Base-by-base conservation (phyloP, 257 asterid genomes). In the Solanum etuberosum region DNA sequence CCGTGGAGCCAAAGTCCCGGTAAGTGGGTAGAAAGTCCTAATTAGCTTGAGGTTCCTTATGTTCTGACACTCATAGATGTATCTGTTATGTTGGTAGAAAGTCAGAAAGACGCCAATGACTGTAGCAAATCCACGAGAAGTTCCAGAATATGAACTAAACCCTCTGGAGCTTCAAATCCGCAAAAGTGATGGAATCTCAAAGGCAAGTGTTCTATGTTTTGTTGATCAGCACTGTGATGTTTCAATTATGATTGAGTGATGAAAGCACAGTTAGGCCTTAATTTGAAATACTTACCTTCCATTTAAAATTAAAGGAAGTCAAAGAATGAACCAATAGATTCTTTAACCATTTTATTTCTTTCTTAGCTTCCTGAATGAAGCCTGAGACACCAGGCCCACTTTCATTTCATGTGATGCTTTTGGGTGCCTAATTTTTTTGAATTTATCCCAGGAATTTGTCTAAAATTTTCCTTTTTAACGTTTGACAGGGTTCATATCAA, bases 101-200 rank as follows among this genome's bases (percentile, higher is more conserved):
- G 91, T 93, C 91, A 96, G 97, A 90, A 97, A 93, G 93, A 96
- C 99, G 2, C 99, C 99, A 81, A 96, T 97, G 99, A 40, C 96
- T 37, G 99, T 96, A 71, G 90, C 98, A 86, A 96, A 96, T 91
- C 99, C 98, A 73, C 97, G 97, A 85, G 98, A 97, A 88, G 97
- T 97, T 89, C 99, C 99, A 14, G 99, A 97, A 90, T 97, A 97
- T 88, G 99, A 97, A 89, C 98, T 97, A 87, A 97, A 95, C 91
- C 99, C 99, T 42, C 84, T 91, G 90, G 99, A 95, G 89, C 95
- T 97, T 90, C 98, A 97, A 91, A 93, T 96, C 86, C 96, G 99
- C 57, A 93, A 92, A 90, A 89, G 96, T 81, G 99, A 97, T 91
- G 98, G 99, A 87, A 95, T 97, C 89, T 92, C 94, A 71, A 96